These are phyloP conservation scores for Umbelopsis isabellina DNA, from an alignment of 192 early-diverging fungal species.

Conservation along the genomic window DNA sequence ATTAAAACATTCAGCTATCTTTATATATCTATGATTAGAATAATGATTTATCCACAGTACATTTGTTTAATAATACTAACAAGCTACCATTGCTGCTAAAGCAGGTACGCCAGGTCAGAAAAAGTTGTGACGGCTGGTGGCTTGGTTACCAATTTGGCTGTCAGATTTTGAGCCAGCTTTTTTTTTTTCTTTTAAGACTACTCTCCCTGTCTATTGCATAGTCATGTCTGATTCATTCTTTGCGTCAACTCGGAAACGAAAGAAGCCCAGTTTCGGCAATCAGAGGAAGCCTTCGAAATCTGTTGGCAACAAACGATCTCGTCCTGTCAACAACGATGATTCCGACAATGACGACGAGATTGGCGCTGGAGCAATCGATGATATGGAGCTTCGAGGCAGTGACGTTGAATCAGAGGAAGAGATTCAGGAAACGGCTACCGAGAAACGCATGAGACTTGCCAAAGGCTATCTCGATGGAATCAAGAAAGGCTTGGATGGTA, in stretches of 20 bases:
- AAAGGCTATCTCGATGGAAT: slow-evolving; percentile 90
- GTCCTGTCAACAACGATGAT: slow-evolving; percentile 30
- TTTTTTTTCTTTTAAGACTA: slow-evolving; percentile 2
- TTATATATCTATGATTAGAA: too few species aligned
- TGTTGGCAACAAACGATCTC: slow-evolving; percentile 8
- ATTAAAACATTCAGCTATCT: too few species aligned
- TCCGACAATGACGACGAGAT: slow-evolving; percentile 53
- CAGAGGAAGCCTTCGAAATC: not conserved
- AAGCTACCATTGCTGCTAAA: too few species aligned
- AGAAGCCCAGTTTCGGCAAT: slow-evolving; percentile 1
- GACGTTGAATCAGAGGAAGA: slow-evolving; percentile 68
- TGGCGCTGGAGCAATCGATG: slow-evolving; percentile 58
- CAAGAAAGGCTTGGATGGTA: slow-evolving; percentile 59
- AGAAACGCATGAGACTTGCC: slow-evolving; percentile 91
- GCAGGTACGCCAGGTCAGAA: too few species aligned
- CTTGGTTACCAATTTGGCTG: slow-evolving; percentile 5
- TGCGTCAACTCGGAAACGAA: slow-evolving; percentile 31
- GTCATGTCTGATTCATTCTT: slow-evolving; percentile 33
- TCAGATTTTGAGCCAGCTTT: not conserved
- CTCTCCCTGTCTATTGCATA: not conserved
- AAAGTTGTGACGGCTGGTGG: slow-evolving; percentile 8
- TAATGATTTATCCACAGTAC: too few species aligned
- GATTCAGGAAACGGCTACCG: slow-evolving; percentile 83
- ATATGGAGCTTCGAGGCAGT: slow-evolving; percentile 54
- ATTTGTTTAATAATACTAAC: too few species aligned